phyloP scores from a whole-genome alignment of 2,329 filamentous ascomycete species.

The Phaeosphaeria sp. region DNA sequence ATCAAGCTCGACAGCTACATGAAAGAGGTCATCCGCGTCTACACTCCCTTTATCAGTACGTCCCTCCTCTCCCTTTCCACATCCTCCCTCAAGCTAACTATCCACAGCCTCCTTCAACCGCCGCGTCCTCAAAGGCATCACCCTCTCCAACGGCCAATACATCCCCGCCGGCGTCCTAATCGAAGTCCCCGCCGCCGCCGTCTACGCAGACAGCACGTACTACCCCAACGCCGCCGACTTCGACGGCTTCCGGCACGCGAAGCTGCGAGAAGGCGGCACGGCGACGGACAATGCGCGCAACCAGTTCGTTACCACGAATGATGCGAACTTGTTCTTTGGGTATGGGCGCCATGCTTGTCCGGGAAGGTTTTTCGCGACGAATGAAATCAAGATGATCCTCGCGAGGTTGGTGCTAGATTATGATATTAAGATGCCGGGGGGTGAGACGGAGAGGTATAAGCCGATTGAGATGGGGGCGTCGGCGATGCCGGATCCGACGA shows the following conservation, averaged over 20 bases:
- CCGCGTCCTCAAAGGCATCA: conserved; percentile 59
- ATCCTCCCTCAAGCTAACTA: neutral
- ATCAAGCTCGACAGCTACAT: conserved; percentile 47
- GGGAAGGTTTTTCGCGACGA: conserved; percentile 42
- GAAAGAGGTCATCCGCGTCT: conserved; percentile 42
- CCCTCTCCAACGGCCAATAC: conserved; percentile 62
- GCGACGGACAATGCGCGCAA: conserved; percentile 35
- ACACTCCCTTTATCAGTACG: conserved; percentile 32
- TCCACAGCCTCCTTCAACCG: conserved; percentile 54
- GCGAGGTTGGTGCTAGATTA: conserved; percentile 35
- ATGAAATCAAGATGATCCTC: conserved; percentile 45
- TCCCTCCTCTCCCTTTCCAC: neutral
- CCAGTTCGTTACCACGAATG: conserved; percentile 39
- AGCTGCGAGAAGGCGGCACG: conserved; percentile 32
- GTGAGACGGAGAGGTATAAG: conserved; percentile 19
- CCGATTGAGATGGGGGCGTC: conserved; percentile 20
- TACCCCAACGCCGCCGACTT: conserved; percentile 36
- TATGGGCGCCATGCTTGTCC: conserved; percentile 44
- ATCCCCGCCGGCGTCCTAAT: conserved; percentile 45
- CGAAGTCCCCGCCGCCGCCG: conserved; percentile 37
- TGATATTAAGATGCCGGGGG: conserved; percentile 34
- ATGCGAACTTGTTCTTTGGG: conserved; percentile 34
- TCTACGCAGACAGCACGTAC: conserved; percentile 30
- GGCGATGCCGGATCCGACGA: conserved; percentile 17
- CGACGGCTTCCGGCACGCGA: conserved; percentile 42